These are phyloP conservation scores for Suillus luteus DNA, from an alignment of 768 basidiomycete species.

Conservation along the genomic window DNA sequence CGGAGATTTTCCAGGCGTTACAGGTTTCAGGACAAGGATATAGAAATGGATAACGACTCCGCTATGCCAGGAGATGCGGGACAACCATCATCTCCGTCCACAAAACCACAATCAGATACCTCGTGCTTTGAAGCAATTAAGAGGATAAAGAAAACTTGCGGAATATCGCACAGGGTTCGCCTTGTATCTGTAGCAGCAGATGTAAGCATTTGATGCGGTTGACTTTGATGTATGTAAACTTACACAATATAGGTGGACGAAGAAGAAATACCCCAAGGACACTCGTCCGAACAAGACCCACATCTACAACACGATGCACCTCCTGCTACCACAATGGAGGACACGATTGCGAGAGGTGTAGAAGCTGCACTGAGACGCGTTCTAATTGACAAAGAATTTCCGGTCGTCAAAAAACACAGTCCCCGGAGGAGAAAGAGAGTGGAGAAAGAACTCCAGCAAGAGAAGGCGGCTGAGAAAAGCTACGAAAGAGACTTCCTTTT, in stretches of 20 bases:
- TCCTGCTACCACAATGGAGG: too few species aligned
- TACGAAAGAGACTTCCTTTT: slow-evolving; percentile 13
- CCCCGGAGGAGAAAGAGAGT: neutral
- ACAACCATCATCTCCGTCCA: neutral
- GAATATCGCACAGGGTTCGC: slow-evolving; percentile 1
- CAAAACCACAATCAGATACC: neutral
- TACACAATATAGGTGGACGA: neutral
- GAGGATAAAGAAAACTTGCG: slow-evolving; percentile 6
- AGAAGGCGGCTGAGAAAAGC: slow-evolving; percentile 2
- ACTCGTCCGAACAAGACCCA: neutral
- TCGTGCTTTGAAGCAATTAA: slow-evolving; percentile 11
- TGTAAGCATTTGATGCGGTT: neutral
- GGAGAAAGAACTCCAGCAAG: neutral
- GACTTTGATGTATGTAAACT: neutral
- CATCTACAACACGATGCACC: neutral
- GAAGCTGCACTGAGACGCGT: too few species aligned
- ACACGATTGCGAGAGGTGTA: too few species aligned
- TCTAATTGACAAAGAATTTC: too few species aligned
- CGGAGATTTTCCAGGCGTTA: neutral
- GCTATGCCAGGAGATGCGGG: too few species aligned
- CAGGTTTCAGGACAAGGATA: neutral
- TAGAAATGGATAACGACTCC: neutral
- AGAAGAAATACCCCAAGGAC: neutral
- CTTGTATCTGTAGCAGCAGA: slow-evolving; percentile 5
- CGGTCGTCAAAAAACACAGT: neutral